A percentile compares a stretch with the other conserved stretches of the same genome.
Conservation (phyloP, 2,329 filamentous ascomycete genomes). For the Penicillium sp. region DNA sequence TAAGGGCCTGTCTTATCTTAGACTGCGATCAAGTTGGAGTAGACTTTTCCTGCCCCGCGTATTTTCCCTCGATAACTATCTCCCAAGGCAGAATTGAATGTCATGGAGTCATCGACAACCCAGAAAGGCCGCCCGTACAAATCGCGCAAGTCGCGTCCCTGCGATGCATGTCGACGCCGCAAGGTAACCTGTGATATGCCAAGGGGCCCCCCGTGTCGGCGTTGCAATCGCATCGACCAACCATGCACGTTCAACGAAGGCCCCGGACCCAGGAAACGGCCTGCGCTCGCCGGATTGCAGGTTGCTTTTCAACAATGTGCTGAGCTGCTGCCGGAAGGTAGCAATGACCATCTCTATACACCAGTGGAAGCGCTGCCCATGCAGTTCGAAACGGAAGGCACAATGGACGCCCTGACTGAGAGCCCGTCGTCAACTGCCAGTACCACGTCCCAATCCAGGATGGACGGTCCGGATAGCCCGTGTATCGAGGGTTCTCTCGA, state of each 20-base stretch:
- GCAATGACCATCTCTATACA: too few relatives aligned
- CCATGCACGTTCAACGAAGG: not conserved
- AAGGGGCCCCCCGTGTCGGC: not conserved
- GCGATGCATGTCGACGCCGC: not conserved
- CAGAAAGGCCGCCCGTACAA: not conserved
- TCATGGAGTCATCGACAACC: not conserved
- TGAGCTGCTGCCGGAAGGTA: too few relatives aligned
- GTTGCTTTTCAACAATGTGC: not conserved
- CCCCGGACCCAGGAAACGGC: not conserved
- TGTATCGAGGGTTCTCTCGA: too few relatives aligned
- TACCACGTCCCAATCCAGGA: too few relatives aligned
- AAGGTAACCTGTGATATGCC: slow-evolving; percentile 2
- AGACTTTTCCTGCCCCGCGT: not conserved
- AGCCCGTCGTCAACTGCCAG: too few relatives aligned
- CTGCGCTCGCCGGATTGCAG: not conserved
- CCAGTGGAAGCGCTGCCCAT: too few relatives aligned
- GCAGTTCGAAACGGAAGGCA: too few relatives aligned
- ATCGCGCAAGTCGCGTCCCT: not conserved
- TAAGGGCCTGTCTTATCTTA: not conserved
- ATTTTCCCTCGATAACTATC: not conserved
- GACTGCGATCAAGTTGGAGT: not conserved
- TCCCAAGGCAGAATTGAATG: not conserved
- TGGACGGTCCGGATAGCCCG: too few relatives aligned
- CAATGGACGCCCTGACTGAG: too few relatives aligned
- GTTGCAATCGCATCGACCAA: not conserved